These are phyloP conservation scores for Cocos nucifera DNA, from an alignment of 176 grass and related monocot species.

Conservation along the genomic window DNA sequence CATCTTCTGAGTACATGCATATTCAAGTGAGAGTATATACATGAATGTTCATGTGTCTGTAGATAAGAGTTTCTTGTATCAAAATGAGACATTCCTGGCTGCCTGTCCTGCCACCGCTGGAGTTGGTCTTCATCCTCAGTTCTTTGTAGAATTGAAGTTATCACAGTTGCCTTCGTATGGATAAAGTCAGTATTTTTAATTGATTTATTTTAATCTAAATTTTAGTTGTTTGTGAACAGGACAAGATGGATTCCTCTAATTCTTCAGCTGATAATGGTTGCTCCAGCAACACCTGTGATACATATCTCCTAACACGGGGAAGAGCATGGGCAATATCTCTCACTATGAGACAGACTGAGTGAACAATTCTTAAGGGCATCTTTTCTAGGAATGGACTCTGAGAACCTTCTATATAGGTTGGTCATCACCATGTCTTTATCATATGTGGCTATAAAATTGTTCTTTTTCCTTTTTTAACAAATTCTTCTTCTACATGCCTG, in stretches of 20 bases:
- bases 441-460: neutral
- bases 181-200: too few species aligned
- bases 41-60: too few species aligned
- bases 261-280: constrained; percentile 23
- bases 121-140: too few species aligned
- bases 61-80: too few species aligned
- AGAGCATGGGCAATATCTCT: constrained; percentile 74
- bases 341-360: constrained; percentile 31
- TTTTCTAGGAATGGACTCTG: constrained; percentile 37
- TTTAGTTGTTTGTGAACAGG: constrained; percentile 33
- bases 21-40: too few species aligned
- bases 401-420: constrained; percentile 78
- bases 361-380: constrained; percentile 58
- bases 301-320: constrained; percentile 55
- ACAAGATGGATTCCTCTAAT: constrained; percentile 15
- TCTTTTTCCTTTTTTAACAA: constrained; percentile 18
- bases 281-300: constrained; percentile 19
- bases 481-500: constrained; percentile 1
- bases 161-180: too few species aligned
- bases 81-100: too few species aligned
- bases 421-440: constrained; percentile 2
- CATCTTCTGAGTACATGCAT: too few species aligned
- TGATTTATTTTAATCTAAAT: neutral
- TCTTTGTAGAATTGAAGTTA: too few species aligned
- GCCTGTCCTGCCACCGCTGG: too few species aligned